These are phyloP conservation scores for Calonectria fujianensis DNA, from an alignment of 2,329 filamentous ascomycete species.

Conservation along the genomic window DNA sequence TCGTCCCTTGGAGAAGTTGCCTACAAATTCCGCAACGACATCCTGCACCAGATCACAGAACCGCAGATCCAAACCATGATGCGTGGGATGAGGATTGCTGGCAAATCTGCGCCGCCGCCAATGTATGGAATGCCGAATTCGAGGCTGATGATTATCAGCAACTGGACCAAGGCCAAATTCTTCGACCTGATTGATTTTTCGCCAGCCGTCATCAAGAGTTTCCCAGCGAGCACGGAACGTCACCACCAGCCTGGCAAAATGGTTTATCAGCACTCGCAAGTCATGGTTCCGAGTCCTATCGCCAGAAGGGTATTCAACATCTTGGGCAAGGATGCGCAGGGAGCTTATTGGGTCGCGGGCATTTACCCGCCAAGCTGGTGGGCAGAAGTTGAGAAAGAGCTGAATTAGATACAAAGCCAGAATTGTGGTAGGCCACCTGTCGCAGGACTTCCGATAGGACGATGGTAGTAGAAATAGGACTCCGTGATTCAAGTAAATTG, in stretches of 20 bases:
- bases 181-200: constrained; percentile 35
- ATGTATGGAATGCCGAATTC: constrained; percentile 32
- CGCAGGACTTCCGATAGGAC: not conserved
- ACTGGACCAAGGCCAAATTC: constrained; percentile 40
- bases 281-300: constrained; percentile 23
- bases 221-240: not conserved
- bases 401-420: not conserved
- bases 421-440: not conserved
- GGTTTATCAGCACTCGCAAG: constrained; percentile 29
- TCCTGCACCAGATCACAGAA: constrained; percentile 29
- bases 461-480: not conserved
- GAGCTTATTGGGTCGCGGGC: constrained; percentile 23
- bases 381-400: constrained; percentile 15
- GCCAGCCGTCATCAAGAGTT: constrained; percentile 26
- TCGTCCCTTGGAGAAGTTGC: constrained; percentile 7
- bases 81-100: not conserved
- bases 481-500: not conserved
- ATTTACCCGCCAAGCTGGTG: constrained; percentile 18
- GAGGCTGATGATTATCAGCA: constrained; percentile 28
- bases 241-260: constrained; percentile 20
- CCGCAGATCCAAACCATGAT: constrained; percentile 21
- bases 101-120: not conserved
- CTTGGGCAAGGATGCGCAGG: constrained; percentile 20
- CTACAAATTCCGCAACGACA: constrained; percentile 28
- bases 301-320: constrained; percentile 23